Evolutionary conservation across 768 basidiomycete genomes (phyloP).

Genomic region (Lepiota subincarnata): DNA sequence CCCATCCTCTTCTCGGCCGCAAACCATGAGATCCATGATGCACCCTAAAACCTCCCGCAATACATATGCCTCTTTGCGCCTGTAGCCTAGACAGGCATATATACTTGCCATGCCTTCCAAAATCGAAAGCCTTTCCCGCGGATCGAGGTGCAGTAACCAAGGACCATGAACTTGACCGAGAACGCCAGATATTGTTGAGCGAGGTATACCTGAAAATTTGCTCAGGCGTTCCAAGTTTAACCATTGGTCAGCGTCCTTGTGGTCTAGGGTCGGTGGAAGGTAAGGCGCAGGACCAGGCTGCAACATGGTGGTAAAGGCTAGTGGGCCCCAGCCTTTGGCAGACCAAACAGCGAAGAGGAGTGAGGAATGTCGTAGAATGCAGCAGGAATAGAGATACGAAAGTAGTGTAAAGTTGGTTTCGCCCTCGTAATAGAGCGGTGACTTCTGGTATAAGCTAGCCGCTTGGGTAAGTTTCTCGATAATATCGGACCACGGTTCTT

Average conservation of each 20-base stretch:
- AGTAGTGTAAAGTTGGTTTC: conserved; percentile 59
- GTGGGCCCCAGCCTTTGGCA: conserved; percentile 82
- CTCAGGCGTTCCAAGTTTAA: conserved; percentile 62
- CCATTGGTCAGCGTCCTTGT: conserved; percentile 40
- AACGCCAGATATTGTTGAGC: conserved; percentile 59
- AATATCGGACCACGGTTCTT: conserved; percentile 74
- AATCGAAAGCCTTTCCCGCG: conserved; percentile 68
- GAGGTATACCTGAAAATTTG: conserved; percentile 63
- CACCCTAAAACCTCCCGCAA: conserved; percentile 84
- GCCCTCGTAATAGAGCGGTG: conserved; percentile 45
- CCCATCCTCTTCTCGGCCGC: conserved; percentile 71
- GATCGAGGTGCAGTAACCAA: conserved; percentile 78
- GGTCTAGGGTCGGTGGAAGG: conserved; percentile 54
- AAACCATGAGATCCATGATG: conserved; percentile 82
- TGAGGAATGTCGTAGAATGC: conserved; percentile 69
- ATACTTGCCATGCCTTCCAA: conserved; percentile 69
- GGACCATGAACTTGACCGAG: conserved; percentile 81
- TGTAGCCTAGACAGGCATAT: conserved; percentile 79
- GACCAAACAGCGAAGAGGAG: conserved; percentile 80
- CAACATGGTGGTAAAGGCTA: conserved; percentile 73
- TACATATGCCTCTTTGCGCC: conserved; percentile 83
- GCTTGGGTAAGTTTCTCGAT: conserved; percentile 73
- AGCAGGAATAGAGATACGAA: conserved; percentile 61
- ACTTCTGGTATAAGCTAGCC: conserved; percentile 54
- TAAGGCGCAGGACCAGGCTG: conserved; percentile 57